Conservation (phyloP, 345 rosid species). For the Melaleuca quinquenervia region DNA sequence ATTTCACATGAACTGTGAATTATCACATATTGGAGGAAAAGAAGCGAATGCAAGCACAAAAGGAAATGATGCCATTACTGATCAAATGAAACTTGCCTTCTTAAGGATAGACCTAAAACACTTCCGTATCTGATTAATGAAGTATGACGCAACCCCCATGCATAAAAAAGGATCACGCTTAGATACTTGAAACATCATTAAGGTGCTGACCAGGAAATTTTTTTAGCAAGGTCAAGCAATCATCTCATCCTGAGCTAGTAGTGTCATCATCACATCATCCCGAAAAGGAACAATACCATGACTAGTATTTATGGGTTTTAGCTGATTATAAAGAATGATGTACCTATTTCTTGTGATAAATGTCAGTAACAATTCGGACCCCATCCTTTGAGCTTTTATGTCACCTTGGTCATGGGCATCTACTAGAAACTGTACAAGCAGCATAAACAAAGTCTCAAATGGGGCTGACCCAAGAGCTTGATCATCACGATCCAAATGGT, state of each 20-base stretch:
- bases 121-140: background rate
- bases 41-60: background rate
- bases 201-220: background rate
- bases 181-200: background rate
- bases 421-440: slow-evolving; percentile 37
- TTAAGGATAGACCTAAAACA: background rate
- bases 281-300: background rate
- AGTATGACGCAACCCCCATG: background rate
- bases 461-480: slow-evolving; percentile 26
- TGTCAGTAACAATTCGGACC: slow-evolving; percentile 32
- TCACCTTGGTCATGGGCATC: slow-evolving; percentile 35
- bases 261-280: background rate
- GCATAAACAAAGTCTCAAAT: slow-evolving; percentile 32
- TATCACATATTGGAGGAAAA: background rate
- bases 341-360: slow-evolving; percentile 42
- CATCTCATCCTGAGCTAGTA: background rate
- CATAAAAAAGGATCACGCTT: background rate
- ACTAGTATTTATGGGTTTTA: background rate
- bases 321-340: background rate
- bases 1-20: background rate
- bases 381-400: slow-evolving; percentile 34
- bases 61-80: no score
- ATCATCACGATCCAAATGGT: slow-evolving; percentile 18
- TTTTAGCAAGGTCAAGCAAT: background rate
- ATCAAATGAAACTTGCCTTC: background rate